These are phyloP conservation scores for Suhomyces guaymorum DNA, from an alignment of 1,139 yeast species.

Conservation along the genomic window DNA sequence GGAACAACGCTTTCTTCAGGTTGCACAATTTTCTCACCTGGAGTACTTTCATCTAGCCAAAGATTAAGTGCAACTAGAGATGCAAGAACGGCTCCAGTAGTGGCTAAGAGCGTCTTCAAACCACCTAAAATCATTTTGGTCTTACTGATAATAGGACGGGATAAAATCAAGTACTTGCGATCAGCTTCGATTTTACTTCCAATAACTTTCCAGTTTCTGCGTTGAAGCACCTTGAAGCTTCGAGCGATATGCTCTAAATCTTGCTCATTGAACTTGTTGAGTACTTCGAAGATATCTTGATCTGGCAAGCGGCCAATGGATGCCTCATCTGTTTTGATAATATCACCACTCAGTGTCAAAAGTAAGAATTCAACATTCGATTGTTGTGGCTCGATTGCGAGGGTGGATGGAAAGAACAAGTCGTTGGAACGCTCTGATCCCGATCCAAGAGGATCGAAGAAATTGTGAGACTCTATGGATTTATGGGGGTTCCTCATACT, in stretches of 20 bases:
- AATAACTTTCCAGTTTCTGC: slow-evolving; percentile 45
- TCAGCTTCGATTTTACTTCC: slow-evolving; percentile 37
- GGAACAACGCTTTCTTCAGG: background rate
- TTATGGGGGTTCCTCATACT: slow-evolving; percentile 37
- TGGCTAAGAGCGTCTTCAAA: slow-evolving; percentile 33
- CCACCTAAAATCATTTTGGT: slow-evolving; percentile 15
- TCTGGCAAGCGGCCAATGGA: slow-evolving; percentile 41
- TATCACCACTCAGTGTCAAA: slow-evolving; percentile 45
- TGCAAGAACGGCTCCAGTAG: slow-evolving; percentile 36
- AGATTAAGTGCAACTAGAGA: slow-evolving; percentile 32
- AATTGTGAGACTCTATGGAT: slow-evolving; percentile 45
- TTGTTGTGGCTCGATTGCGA: background rate
- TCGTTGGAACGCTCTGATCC: background rate
- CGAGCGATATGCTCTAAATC: slow-evolving; percentile 34
- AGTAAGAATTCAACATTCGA: slow-evolving; percentile 41
- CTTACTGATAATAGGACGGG: slow-evolving; percentile 20
- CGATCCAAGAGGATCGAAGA: slow-evolving; percentile 42
- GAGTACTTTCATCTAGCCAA: slow-evolving; percentile 14
- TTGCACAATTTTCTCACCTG: slow-evolving; percentile 1
- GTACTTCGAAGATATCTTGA: slow-evolving; percentile 49
- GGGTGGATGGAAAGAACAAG: slow-evolving; percentile 10
- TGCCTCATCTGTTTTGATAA: slow-evolving; percentile 37
- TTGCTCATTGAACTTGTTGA: slow-evolving; percentile 37
- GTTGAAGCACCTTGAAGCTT: slow-evolving; percentile 34
- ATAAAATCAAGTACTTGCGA: slow-evolving; percentile 35